phyloP scores from a whole-genome alignment of 2,329 filamentous ascomycete species.

The Rhynchosporium secalis region DNA sequence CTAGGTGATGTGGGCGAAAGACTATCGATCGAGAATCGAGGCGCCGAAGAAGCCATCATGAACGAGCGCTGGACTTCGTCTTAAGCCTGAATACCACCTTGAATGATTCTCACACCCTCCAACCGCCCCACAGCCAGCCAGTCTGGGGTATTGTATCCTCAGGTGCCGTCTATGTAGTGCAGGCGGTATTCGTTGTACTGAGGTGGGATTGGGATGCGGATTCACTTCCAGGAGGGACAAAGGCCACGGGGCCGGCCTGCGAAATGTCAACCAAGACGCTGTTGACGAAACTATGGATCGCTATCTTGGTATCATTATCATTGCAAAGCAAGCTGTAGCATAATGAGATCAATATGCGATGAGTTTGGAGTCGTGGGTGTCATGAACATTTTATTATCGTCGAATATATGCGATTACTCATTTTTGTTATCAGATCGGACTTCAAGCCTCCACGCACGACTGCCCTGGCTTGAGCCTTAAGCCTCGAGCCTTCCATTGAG shows the following conservation, averaged over 20 bases:
- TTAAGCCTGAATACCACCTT: not conserved
- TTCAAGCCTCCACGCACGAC: not conserved
- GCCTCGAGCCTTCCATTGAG: not conserved
- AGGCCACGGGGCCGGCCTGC: slow-evolving; percentile 1
- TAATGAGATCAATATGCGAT: not conserved
- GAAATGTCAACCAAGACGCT: slow-evolving; percentile 9
- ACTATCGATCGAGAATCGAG: slow-evolving; percentile 50
- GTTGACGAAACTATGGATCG: slow-evolving; percentile 29
- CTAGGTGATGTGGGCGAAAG: slow-evolving; percentile 44
- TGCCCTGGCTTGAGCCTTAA: not conserved
- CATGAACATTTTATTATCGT: slow-evolving; percentile 4
- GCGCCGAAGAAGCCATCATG: slow-evolving; percentile 45
- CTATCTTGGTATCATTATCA: slow-evolving; percentile 42
- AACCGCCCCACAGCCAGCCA: slow-evolving; percentile 28
- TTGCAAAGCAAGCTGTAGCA: slow-evolving; percentile 27
- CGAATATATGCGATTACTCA: not conserved
- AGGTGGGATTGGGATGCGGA: slow-evolving; percentile 7
- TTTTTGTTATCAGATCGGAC: not conserved
- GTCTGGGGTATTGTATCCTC: not conserved
- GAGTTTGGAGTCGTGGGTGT: slow-evolving; percentile 1
- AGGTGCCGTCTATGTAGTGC: not conserved
- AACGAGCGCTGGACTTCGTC: not conserved
- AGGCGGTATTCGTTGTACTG: not conserved
- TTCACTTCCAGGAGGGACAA: slow-evolving; percentile 20
- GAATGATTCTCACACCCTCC: slow-evolving; percentile 19